Evolutionary conservation across 129 eudicot genomes (phyloP).

Genomic region (Oenanthe sinensis): DNA sequence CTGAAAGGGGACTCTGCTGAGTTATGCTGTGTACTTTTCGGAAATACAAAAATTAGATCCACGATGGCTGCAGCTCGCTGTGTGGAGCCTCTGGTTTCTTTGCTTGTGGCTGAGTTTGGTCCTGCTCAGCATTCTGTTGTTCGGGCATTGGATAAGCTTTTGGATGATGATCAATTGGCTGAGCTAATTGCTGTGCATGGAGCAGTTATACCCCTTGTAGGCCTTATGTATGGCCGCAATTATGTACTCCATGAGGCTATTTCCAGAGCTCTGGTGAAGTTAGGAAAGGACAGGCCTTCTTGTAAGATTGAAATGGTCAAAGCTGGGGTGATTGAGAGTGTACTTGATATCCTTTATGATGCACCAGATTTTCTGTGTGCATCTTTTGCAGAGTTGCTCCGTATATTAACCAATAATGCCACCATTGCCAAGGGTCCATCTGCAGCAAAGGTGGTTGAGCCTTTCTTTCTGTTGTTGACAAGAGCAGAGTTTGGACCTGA

Average conservation of each 20-base stretch:
- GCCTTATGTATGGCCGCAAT: constrained; percentile 75
- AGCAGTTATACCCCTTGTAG: constrained; percentile 94
- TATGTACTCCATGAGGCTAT: constrained; percentile 83
- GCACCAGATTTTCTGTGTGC: constrained; percentile 94
- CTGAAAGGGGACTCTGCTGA: constrained; percentile 97
- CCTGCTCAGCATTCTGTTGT: constrained; percentile 92
- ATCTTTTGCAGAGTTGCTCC: constrained; percentile 81
- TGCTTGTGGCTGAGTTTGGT: constrained; percentile 75
- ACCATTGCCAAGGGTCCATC: constrained; percentile 94
- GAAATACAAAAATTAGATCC: constrained; percentile 83
- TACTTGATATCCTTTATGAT: constrained; percentile 82
- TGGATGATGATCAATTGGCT: constrained; percentile 88
- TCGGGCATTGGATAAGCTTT: constrained; percentile 74
- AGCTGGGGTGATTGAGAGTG: constrained; percentile 85
- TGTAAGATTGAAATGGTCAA: constrained; percentile 99
- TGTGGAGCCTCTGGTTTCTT: constrained; percentile 87
- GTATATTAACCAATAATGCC: constrained; percentile 94
- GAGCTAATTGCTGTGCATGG: constrained; percentile 95
- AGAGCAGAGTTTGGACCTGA: constrained; percentile 82
- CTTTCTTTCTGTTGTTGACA: constrained; percentile 61
- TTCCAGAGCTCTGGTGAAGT: constrained; percentile 88
- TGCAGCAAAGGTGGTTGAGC: constrained; percentile 95
- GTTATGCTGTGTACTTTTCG: constrained; percentile 81
- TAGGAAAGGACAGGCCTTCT: constrained; percentile 93
- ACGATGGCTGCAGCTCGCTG: constrained; percentile 93